Base-by-base conservation (phyloP, 2,329 filamentous ascomycete species). In the Diaporthe sp. region DNA sequence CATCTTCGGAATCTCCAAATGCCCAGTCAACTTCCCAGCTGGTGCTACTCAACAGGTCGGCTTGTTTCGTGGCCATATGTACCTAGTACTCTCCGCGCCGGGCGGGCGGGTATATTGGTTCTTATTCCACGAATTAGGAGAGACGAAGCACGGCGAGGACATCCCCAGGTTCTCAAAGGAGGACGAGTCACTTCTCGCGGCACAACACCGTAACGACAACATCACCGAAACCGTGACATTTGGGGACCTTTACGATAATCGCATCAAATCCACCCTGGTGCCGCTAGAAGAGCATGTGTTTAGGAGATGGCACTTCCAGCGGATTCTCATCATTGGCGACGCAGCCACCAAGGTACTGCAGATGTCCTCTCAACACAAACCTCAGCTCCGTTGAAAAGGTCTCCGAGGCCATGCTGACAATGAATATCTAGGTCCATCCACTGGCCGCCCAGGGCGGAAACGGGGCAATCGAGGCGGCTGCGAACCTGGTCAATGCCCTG, bases 291-390 rank as follows among this genome's bases (percentile, higher is more conserved):
- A 53, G 8, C 49, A 53, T 28, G 49, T 53, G 4, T 53, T 28
- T 53, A 53, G 49, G 49, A 53, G 49, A 53, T 53, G 49, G 49
- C 49, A 53, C n/a, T 53, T 53, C 49, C 49, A 53, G n/a, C 49
- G 49, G 49, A 53, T 53, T 15, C 49, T 53, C 49, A 53, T 53
- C 49, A 53, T 53, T 53, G 49, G 49, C 49, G 49, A 53, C 28
- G 49, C 49, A 28, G 49, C 49, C 49, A 53, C 49, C n/a, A 53
- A 53, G 49, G 49, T 53, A 53, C n/a, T 25, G n/a, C n/a, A 53
- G 9, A 53, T 53, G 17, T 28, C n/a, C 6, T 25, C n/a, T 13
- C n/a, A 25, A 53, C 10, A 13, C 7, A 28, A 53, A 7, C 49
- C 1, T 2, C 2, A 31, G 31, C 4, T 28, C 49, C 2, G n/a